Evolutionary conservation across 129 eudicot species (phyloP).

Genomic region (Erigeron canadensis): DNA sequence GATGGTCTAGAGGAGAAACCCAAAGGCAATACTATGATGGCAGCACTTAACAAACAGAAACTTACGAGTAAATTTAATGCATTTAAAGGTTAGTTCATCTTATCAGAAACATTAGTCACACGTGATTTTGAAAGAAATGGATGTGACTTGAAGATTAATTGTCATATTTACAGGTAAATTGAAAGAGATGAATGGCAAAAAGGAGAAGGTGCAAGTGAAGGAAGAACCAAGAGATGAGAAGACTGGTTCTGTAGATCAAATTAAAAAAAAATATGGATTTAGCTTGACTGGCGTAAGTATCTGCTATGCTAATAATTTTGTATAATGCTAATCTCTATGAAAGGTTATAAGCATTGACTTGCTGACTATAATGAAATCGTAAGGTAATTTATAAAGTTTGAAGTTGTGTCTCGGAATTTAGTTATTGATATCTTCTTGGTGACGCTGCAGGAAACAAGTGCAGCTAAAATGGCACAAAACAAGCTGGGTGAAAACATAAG

Average conservation of each 20-base stretch:
- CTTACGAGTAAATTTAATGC: slow-evolving; percentile 73
- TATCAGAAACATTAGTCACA: slow-evolving; percentile 3
- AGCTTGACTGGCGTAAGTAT: slow-evolving; percentile 60
- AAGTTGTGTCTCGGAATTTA: not conserved
- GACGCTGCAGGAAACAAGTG: slow-evolving; percentile 61
- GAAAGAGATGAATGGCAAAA: slow-evolving; percentile 65
- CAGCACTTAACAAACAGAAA: slow-evolving; percentile 68
- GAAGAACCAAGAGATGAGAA: slow-evolving; percentile 66
- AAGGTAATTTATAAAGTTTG: slow-evolving; percentile 9
- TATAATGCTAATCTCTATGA: not conserved
- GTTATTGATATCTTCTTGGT: not conserved
- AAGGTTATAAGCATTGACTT: not conserved
- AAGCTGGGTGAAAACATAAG: slow-evolving; percentile 63
- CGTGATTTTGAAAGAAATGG: not conserved
- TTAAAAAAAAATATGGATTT: slow-evolving; percentile 94
- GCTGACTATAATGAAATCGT: not conserved
- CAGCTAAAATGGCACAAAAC: slow-evolving; percentile 57
- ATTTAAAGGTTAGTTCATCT: slow-evolving; percentile 62
- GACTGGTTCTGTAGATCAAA: slow-evolving; percentile 77
- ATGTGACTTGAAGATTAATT: not conserved
- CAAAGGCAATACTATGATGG: slow-evolving; percentile 68
- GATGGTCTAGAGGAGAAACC: slow-evolving; percentile 73
- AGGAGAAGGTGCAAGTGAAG: slow-evolving; percentile 58
- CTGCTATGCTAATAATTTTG: not conserved
- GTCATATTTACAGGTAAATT: slow-evolving; percentile 55